Evolutionary conservation across 768 basidiomycete genomes (phyloP).

Genomic region (Mycena albidolilacea): DNA sequence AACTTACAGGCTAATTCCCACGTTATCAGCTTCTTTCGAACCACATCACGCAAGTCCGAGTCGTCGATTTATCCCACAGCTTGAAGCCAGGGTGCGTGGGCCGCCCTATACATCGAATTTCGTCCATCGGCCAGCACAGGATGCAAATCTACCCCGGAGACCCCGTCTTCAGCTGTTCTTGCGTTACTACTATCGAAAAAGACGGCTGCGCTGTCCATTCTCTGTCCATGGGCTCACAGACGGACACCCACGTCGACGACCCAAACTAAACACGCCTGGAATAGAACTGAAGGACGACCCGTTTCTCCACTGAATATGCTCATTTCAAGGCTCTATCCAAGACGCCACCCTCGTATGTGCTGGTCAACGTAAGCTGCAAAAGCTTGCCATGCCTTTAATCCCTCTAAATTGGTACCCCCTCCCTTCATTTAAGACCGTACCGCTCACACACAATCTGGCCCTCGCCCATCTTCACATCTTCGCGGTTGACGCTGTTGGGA

Average conservation of each 20-base stretch:
- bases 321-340: too few species aligned
- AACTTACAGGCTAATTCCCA: too few species aligned
- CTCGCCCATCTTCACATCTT: too few species aligned
- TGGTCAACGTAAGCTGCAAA: too few species aligned
- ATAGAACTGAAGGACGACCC: not conserved
- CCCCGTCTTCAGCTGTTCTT: conserved; percentile 59
- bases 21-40: not conserved
- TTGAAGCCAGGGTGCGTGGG: conserved; percentile 51
- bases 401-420: too few species aligned
- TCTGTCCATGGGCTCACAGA: conserved; percentile 76
- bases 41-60: conserved; percentile 43
- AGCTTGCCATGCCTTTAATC: too few species aligned
- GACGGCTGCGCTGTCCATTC: conserved; percentile 68
- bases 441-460: too few species aligned
- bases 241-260: conserved; percentile 81
- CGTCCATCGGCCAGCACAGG: not conserved
- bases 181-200: conserved; percentile 55
- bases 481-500: too few species aligned
- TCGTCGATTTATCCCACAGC: conserved; percentile 71
- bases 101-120: not conserved
- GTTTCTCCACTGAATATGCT: too few species aligned
- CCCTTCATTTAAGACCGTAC: too few species aligned
- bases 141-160: conserved; percentile 72
- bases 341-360: too few species aligned
- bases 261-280: not conserved